Evolutionary conservation across 2,329 filamentous ascomycete species (phyloP), one percentile per base, ranked within the genome.

Genomic region (Diaporthe citrichinensis): DNA sequence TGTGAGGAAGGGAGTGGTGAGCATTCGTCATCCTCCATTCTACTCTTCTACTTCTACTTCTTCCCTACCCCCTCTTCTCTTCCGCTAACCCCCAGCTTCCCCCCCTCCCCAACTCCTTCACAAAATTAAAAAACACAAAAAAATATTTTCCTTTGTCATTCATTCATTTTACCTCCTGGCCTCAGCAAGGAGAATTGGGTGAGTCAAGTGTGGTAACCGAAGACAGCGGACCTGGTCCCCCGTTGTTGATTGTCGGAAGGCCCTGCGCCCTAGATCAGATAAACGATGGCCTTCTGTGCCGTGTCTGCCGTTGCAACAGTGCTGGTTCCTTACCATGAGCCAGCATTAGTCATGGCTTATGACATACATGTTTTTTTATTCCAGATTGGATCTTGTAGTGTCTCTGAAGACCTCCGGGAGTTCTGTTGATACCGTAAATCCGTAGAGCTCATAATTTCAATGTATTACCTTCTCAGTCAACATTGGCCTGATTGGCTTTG

Each of bases 211-310:
- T 2, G 65, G 46, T 8, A 53, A 10, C 46, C 46, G 31, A 53
- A 68, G 65, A 25, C 46, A 53, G 46, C 46, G 65, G 65, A 39
- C 14, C 34, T 68, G 65, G 20, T 68, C 46, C 65, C 65, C 34
- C n/a, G 46, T 20, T 68, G 65, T 53, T 36, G 23, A 68, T 68
- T 53, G 23, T 53, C 65, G 65, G 65, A 68, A 68, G 46, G 65
- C n/a, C 65, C 65, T 68, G 65, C 65, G 65, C 46, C 65, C 65
- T 68, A 68, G 65, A 53, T n/a, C 65, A 68, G 46, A 68, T 28
- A 20, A 53, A 68, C 5, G 25, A 25, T 46, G 61, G 61, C 61
- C 41, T 34, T 28, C 14, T 31, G 39, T 46, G 61, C 61, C 41
- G 31, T 68, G 65, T 68, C 44, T n/a, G 65, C 46, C 12, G 23